Base-by-base conservation (phyloP, 1,284 basidiomycete genomes). In the Paramarasmius palmivorus region DNA sequence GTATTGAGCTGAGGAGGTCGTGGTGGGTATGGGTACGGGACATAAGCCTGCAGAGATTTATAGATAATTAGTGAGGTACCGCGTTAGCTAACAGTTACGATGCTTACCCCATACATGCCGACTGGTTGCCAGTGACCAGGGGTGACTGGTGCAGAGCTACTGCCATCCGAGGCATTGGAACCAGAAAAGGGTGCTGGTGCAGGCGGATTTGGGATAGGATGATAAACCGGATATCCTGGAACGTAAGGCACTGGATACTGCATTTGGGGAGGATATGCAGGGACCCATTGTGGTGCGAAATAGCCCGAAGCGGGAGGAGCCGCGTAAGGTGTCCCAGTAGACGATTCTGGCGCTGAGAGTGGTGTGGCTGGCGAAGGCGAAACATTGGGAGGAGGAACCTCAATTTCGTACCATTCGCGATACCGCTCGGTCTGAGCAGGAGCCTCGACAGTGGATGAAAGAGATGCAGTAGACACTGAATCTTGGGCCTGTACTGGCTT, bases 221-320 rank as follows among this genome's bases (percentile, higher is more conserved):
- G 29, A 12, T 76, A 81, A 4, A 74, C 69, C 25, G 76, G 64
- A 60, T 78, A 85, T 20, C 74, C 75, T 12, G 73, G 64, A 56
- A 79, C 67, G 51, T 79, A 81, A 22, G 80, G 78, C 52, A 82
- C 60, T 19, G 76, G 76, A 59, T 81, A 86, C 15, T 73, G 74
- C 59, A 79, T 72, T 22, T 73, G 76, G 14, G 73, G 73, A n/a
- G 74, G 65, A 61, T 77, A 84, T 10, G 77, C 71, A 35, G 77
- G 76, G 38, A 82, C 66, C 84, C 84, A 88, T 26, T 78, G 74
- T 26, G 72, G 69, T 46, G 73, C 68, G 61, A 77, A 82, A 61
- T 79, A 84, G n/a, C 74, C 73, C 32, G 76, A 65, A 35, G 70
- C 66, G 9, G 73, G 68, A 52, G 53, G 50, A n/a, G 41, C 15